Conservation (phyloP, 768 basidiomycete species). For the Trametes punicea region DNA sequence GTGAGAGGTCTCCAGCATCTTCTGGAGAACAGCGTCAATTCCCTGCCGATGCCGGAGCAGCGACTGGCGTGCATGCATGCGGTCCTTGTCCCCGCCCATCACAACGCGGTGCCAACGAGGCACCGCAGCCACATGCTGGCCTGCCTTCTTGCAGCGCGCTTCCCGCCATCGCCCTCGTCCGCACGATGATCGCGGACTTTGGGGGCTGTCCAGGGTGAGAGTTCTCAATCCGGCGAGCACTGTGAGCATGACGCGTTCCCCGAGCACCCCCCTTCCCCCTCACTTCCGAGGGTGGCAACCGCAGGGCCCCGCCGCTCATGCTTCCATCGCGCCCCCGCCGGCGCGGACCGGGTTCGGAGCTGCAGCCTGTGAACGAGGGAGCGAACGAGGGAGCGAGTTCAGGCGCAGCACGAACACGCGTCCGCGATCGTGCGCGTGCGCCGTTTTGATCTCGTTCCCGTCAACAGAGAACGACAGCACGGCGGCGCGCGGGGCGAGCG, state of each 20-base stretch:
- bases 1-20: too few species aligned
- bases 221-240: background rate
- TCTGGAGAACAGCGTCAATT: background rate
- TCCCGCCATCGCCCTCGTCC: background rate
- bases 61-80: constrained; percentile 1
- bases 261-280: constrained; percentile 1
- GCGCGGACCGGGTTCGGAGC: background rate
- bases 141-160: background rate
- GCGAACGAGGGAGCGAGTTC: background rate
- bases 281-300: background rate
- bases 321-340: background rate
- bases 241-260: background rate
- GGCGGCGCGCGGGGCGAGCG: background rate
- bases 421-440: constrained; percentile 2
- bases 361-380: background rate
- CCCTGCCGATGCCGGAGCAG: constrained; percentile 8
- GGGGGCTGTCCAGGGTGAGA: constrained; percentile 14
- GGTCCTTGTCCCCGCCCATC: constrained; percentile 20
- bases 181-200: constrained; percentile 6
- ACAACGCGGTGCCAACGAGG: constrained; percentile 27
- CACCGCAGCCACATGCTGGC: constrained; percentile 16
- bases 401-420: background rate
- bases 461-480: background rate
- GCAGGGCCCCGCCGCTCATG: background rate
- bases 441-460: background rate